A percentile compares a stretch with the other conserved stretches of the same genome.
Evolutionary conservation across 192 early-diverging fungal genomes (phyloP).

Genomic region (Phlyctochytrium arcticum): DNA sequence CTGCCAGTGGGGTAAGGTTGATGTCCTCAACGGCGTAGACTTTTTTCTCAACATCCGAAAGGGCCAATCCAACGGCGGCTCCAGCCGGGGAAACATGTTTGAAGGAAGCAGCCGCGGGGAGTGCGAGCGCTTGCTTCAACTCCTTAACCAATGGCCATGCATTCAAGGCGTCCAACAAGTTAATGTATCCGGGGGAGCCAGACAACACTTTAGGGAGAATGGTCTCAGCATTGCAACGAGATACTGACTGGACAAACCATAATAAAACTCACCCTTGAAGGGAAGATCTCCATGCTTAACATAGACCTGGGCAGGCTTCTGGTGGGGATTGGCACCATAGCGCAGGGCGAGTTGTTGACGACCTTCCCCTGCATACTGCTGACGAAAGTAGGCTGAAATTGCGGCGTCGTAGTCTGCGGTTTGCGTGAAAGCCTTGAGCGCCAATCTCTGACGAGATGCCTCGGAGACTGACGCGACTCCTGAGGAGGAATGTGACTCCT

Average conservation of each 20-base stretch:
- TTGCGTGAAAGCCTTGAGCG: constrained; percentile 94
- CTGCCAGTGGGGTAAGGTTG: constrained; percentile 77
- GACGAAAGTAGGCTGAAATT: constrained; percentile 92
- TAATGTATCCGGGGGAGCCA: constrained; percentile 97
- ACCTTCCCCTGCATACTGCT: constrained; percentile 78
- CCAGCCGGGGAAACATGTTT: constrained; percentile 99
- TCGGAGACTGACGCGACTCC: constrained; percentile 60
- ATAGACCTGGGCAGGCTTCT: constrained; percentile 95
- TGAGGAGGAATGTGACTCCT: constrained; percentile 23
- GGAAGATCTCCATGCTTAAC: constrained; percentile 75
- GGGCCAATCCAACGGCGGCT: constrained; percentile 84
- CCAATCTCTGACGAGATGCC: constrained; percentile 70
- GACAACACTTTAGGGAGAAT: constrained; percentile 69
- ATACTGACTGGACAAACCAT: not conserved
- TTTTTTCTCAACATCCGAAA: constrained; percentile 75
- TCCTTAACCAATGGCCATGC: constrained; percentile 98
- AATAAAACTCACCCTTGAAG: constrained; percentile 48
- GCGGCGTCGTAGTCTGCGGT: constrained; percentile 95
- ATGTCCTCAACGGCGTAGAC: constrained; percentile 91
- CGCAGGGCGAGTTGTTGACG: constrained; percentile 75
- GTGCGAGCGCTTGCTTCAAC: constrained; percentile 73
- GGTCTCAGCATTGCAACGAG: too few species aligned
- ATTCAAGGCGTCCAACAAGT: constrained; percentile 95
- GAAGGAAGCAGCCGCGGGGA: constrained; percentile 97
- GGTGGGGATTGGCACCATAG: constrained; percentile 98